Conservation (phyloP, 2,329 filamentous ascomycete genomes). For the Pleoardoris graminearum region DNA sequence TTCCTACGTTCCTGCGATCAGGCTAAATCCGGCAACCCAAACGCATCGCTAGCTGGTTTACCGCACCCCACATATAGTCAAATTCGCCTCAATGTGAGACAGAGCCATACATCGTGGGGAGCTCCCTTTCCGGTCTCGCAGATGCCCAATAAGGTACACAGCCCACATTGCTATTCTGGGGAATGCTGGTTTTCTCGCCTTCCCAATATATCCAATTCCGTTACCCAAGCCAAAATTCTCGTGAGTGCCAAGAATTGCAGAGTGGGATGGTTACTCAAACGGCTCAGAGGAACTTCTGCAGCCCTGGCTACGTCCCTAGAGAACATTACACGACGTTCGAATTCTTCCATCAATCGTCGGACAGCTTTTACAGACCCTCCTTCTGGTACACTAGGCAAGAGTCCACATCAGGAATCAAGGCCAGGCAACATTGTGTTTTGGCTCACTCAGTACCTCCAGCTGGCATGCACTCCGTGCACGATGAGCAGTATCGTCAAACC, state of each 20-base stretch:
- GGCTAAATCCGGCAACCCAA: constrained; percentile 36
- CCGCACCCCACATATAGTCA: constrained; percentile 32
- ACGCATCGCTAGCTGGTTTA: constrained; percentile 11
- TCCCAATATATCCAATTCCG: constrained; percentile 12
- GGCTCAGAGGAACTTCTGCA: constrained; percentile 30
- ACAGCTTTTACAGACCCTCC: background rate
- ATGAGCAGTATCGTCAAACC: too few species aligned
- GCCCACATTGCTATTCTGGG: constrained; percentile 10
- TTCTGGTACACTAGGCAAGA: constrained; percentile 6
- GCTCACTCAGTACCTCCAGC: background rate
- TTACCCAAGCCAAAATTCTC: constrained; percentile 10
- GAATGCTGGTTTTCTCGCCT: constrained; percentile 10
- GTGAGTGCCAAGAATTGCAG: constrained; percentile 20
- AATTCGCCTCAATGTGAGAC: constrained; percentile 22
- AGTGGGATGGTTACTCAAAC: constrained; percentile 20
- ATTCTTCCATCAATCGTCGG: constrained; percentile 27
- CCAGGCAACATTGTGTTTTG: background rate
- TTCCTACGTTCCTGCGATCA: constrained; percentile 24
- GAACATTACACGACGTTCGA: constrained; percentile 2
- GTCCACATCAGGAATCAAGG: constrained; percentile 1
- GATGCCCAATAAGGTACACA: constrained; percentile 8
- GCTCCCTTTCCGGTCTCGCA: constrained; percentile 4
- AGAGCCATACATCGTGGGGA: constrained; percentile 18
- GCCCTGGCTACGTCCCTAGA: constrained; percentile 13
- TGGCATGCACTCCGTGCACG: background rate